These are phyloP conservation scores for Guadua angustifolia DNA, from an alignment of 176 grass and related monocot genomes.

Conservation along the genomic window DNA sequence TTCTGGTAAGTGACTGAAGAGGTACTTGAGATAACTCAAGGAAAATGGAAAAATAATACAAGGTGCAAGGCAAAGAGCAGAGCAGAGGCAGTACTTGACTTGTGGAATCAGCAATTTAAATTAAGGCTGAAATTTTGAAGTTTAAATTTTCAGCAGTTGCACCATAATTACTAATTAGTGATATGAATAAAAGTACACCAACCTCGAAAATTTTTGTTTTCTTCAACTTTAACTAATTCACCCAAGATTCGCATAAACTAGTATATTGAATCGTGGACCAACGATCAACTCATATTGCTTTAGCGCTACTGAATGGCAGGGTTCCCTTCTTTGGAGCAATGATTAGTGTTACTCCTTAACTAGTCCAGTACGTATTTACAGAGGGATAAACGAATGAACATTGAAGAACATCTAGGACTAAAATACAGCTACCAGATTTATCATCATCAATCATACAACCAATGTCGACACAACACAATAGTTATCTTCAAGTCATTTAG, in stretches of 20 bases:
- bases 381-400: background rate
- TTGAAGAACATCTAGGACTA: background rate
- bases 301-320: background rate
- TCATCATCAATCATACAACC: background rate
- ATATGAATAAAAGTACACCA: too few relatives aligned
- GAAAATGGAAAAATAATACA: background rate
- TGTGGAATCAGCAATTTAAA: background rate
- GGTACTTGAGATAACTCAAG: background rate
- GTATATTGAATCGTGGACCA: background rate
- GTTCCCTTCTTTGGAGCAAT: background rate
- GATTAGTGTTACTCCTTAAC: background rate
- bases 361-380: background rate
- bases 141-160: background rate
- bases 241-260: too few relatives aligned
- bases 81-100: background rate
- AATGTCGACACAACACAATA: conserved; percentile 12
- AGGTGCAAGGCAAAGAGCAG: background rate
- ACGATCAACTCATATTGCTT: background rate
- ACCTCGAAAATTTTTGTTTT: too few relatives aligned
- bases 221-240: too few relatives aligned
- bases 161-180: too few relatives aligned
- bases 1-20: background rate
- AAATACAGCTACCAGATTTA: background rate
- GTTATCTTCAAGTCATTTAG: background rate
- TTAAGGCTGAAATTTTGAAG: background rate